These are phyloP conservation scores for Nakazawaea wyomingensis DNA, from an alignment of 805 yeast species.

Conservation along the genomic window DNA sequence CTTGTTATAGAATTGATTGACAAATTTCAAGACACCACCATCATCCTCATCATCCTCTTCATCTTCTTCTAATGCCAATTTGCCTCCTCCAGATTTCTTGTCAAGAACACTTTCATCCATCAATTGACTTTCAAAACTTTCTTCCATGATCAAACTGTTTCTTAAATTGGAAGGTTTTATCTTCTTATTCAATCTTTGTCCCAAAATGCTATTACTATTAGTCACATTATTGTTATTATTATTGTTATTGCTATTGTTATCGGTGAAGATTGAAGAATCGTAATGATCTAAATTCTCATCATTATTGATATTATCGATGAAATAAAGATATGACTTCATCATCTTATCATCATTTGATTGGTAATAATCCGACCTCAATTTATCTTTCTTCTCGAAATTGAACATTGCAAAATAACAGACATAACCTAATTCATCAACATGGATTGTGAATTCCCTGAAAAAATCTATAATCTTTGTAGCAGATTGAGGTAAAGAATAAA, in stretches of 20 bases:
- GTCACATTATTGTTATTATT: conserved; percentile 12
- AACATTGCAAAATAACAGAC: conserved; percentile 95
- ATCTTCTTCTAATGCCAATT: too few relatives aligned
- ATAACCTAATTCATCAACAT: conserved; percentile 91
- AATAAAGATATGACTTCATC: conserved; percentile 86
- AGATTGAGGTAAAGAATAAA: conserved; percentile 72
- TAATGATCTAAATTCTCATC: conserved; percentile 11
- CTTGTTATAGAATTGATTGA: conserved; percentile 68
- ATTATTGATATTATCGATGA: conserved; percentile 44
- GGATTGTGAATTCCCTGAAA: conserved; percentile 82
- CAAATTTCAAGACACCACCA: conserved; percentile 69
- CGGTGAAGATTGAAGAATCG: conserved; percentile 13
- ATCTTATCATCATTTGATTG: conserved; percentile 73
- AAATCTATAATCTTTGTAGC: conserved; percentile 82
- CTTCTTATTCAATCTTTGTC: conserved; percentile 13
- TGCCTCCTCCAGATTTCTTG: too few relatives aligned
- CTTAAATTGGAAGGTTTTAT: conserved; percentile 21
- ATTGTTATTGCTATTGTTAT: conserved; percentile 18
- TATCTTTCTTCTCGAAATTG: conserved; percentile 50
- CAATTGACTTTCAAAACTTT: conserved; percentile 35
- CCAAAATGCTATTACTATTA: conserved; percentile 18
- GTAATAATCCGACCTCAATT: conserved; percentile 34
- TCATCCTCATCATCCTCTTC: conserved; percentile 27
- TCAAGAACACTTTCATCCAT: conserved; percentile 22
- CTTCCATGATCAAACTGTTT: conserved; percentile 34